Evolutionary conservation across 495 filamentous ascomycete genomes (phyloP), one percentile per base, ranked within the genome.

Genomic region (Aspergillus sparsus): DNA sequence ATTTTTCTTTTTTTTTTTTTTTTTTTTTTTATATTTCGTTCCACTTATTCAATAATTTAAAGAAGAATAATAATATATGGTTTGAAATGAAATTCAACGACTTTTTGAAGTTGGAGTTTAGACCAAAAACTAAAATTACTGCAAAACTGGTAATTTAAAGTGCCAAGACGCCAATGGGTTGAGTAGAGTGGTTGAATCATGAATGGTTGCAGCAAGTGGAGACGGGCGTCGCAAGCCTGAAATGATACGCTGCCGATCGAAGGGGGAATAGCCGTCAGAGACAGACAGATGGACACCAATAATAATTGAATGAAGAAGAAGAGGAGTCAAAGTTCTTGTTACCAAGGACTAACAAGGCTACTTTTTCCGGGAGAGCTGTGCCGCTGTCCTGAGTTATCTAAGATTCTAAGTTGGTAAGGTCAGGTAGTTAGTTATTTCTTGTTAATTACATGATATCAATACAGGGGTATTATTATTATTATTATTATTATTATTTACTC

Each of bases 141-240:
- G 12, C 15, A 5, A n/a, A 18, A 47, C 44, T 18, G n/a, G 44
- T 47, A 53, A 35, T 35, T 34, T 9, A 36, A 3, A 49, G 35
- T 45, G 49, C 49, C 57, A 53, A 60, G 49, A 46, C 49, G 39
- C 49, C 37, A 60, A 31, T 47, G 16, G 42, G 32, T 15, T 45
- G 39, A 33, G 7, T 27, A 47, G 53, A 5, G 21, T 46, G 10
- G 10, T 3, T n/a, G 21, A 5, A 45, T 34, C 15, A 15, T n/a
- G 53, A 45, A 13, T 45, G 53, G 42, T 41, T 16, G 35, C 13
- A 35, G 52, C 32, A 11, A 42, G 61, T 63, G 61, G 61, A 57
- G 61, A 34, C 33, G 35, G 55, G 55, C 61, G 61, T 63, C 61
- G 61, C 61, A 63, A 63, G 55, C 61, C 11, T 7, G 34, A 51